A percentile compares a stretch with the other conserved stretches of the same genome.
phyloP scores from a whole-genome alignment of 2,329 filamentous ascomycete genomes.

The Cladophialophora exuberans region DNA sequence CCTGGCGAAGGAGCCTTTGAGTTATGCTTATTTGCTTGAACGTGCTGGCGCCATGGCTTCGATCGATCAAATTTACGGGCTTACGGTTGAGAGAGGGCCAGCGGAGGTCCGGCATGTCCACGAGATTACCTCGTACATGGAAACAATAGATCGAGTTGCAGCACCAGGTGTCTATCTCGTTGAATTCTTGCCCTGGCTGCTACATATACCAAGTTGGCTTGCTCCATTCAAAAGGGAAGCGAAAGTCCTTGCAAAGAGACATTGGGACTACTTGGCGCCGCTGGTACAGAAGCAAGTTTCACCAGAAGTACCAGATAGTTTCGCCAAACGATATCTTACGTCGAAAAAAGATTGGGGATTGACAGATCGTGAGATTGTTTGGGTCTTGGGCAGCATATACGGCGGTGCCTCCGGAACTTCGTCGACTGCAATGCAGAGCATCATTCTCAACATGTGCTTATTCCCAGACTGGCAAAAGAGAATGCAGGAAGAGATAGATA shows the following conservation, averaged over 20 bases:
- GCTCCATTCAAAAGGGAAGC: slow-evolving; percentile 39
- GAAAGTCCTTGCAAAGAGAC: slow-evolving; percentile 30
- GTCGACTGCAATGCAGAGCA: slow-evolving; percentile 37
- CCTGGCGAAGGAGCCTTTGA: slow-evolving; percentile 12
- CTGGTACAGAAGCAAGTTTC: neutral
- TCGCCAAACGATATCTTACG: slow-evolving; percentile 32
- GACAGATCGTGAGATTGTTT: slow-evolving; percentile 36
- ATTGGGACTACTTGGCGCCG: slow-evolving; percentile 34
- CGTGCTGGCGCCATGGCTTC: slow-evolving; percentile 22
- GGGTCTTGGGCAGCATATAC: slow-evolving; percentile 38
- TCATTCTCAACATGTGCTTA: slow-evolving; percentile 36
- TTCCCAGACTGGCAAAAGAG: slow-evolving; percentile 32
- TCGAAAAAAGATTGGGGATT: slow-evolving; percentile 34
- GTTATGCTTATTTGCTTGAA: slow-evolving; percentile 21
- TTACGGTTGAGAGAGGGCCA: slow-evolving; percentile 6
- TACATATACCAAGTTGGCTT: slow-evolving; percentile 35
- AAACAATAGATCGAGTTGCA: slow-evolving; percentile 19
- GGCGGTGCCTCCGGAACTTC: slow-evolving; percentile 40
- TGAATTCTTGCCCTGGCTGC: slow-evolving; percentile 37
- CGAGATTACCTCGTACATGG: slow-evolving; percentile 18
- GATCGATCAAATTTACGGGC: slow-evolving; percentile 21
- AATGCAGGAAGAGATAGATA: slow-evolving; percentile 42
- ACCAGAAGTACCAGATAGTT: slow-evolving; percentile 15
- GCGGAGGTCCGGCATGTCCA: slow-evolving; percentile 18
- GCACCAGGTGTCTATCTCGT: slow-evolving; percentile 42